These are phyloP conservation scores for Solanum pimpinellifolium DNA, from an alignment of 257 asterid genomes.

Conservation along the genomic window DNA sequence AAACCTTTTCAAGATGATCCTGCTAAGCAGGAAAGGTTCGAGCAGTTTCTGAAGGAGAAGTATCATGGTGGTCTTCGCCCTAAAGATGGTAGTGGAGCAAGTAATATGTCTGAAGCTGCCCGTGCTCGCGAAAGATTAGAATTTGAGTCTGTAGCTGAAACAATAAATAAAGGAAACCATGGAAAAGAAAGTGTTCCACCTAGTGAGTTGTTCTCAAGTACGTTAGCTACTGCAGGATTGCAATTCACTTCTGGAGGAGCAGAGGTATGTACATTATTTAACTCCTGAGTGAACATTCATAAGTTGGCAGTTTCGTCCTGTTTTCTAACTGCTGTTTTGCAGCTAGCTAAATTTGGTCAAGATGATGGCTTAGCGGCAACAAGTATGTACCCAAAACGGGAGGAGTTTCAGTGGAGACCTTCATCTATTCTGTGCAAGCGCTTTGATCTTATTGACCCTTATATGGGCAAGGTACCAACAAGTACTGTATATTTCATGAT, in stretches of 20 bases:
- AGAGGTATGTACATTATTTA: conserved; percentile 37
- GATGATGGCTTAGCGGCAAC: conserved; percentile 33
- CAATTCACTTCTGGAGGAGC: conserved; percentile 61
- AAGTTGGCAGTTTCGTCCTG: background rate
- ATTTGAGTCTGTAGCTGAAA: conserved; percentile 75
- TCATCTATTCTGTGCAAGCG: conserved; percentile 94
- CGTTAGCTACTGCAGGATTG: conserved; percentile 41
- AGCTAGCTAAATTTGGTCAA: conserved; percentile 35
- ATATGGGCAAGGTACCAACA: conserved; percentile 80
- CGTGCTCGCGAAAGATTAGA: conserved; percentile 98
- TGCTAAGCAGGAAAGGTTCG: conserved; percentile 80
- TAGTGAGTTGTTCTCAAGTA: conserved; percentile 38
- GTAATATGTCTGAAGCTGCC: conserved; percentile 86
- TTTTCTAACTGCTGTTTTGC: conserved; percentile 12
- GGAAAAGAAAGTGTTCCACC: conserved; percentile 36
- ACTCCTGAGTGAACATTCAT: background rate
- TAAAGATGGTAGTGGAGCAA: conserved; percentile 73
- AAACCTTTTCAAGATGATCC: conserved; percentile 73
- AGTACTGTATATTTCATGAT: background rate
- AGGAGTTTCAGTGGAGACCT: conserved; percentile 94
- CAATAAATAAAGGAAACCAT: conserved; percentile 41
- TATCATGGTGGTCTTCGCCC: conserved; percentile 88
- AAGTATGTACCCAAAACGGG: conserved; percentile 65
- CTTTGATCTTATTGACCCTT: conserved; percentile 86
- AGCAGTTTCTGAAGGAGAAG: conserved; percentile 92